These are phyloP conservation scores for Hippophae rhamnoides DNA, from an alignment of 306 rosid species.

Conservation along the genomic window DNA sequence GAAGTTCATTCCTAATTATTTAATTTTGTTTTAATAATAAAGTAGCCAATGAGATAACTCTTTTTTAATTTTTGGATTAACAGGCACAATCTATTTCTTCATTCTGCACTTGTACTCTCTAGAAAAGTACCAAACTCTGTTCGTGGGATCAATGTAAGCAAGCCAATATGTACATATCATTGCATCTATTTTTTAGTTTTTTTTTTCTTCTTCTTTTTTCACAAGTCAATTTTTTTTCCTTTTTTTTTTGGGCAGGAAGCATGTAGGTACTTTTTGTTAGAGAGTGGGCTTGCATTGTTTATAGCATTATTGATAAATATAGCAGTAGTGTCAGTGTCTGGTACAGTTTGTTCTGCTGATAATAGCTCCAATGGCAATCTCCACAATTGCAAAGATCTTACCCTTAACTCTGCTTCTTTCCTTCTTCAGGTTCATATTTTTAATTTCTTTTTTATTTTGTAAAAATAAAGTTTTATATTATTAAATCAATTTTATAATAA, in stretches of 20 bases:
- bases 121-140: slow-evolving; percentile 61
- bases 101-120: slow-evolving; percentile 88
- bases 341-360: slow-evolving; percentile 38
- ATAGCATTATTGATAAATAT: slow-evolving; percentile 76
- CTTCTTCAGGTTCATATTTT: slow-evolving; percentile 59
- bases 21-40: too few species aligned
- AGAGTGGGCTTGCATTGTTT: slow-evolving; percentile 71
- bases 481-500: not conserved
- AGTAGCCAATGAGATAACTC: too few species aligned
- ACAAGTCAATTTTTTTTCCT: too few species aligned
- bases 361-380: slow-evolving; percentile 23
- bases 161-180: not conserved
- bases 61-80: too few species aligned
- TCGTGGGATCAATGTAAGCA: slow-evolving; percentile 65
- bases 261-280: slow-evolving; percentile 60
- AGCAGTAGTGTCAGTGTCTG: slow-evolving; percentile 62
- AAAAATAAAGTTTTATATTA: too few species aligned
- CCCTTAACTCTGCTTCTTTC: slow-evolving; percentile 70
- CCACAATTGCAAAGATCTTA: slow-evolving; percentile 39
- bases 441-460: not conserved
- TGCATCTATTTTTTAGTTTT: too few species aligned
- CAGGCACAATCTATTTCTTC: slow-evolving; percentile 89
- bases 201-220: too few species aligned
- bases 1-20: too few species aligned
- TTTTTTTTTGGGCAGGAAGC: slow-evolving; percentile 33